These are phyloP conservation scores for Linnemannia schmuckeri DNA, from an alignment of 192 early-diverging fungal genomes.

Conservation along the genomic window DNA sequence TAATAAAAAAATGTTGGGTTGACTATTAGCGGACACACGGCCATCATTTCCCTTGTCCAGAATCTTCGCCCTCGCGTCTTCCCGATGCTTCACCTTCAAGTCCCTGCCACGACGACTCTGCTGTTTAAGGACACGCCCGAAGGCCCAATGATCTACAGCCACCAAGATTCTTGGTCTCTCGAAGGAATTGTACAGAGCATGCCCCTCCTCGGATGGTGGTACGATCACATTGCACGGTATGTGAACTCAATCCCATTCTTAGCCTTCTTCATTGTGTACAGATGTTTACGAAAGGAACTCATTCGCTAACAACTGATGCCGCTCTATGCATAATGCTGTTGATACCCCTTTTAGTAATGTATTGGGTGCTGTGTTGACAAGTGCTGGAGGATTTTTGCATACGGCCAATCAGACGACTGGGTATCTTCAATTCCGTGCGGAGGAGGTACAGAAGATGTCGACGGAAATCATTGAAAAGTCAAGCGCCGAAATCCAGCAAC, in stretches of 20 bases:
- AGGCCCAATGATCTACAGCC: conserved; percentile 64
- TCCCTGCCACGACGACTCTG: conserved; percentile 67
- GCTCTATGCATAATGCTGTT: neutral
- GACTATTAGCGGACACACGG: conserved; percentile 57
- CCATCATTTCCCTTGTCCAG: conserved; percentile 65
- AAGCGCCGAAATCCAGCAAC: conserved; percentile 36
- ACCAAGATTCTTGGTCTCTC: conserved; percentile 72
- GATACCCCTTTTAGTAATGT: conserved; percentile 30
- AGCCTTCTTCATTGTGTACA: neutral
- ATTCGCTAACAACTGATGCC: neutral
- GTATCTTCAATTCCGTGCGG: conserved; percentile 48
- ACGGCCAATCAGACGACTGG: conserved; percentile 59
- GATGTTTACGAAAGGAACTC: neutral
- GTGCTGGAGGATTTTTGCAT: conserved; percentile 64
- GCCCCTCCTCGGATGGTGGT: conserved; percentile 70
- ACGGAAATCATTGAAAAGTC: conserved; percentile 54
- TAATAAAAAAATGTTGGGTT: neutral
- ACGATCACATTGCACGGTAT: conserved; percentile 65
- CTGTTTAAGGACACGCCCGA: conserved; percentile 61
- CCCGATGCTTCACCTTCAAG: conserved; percentile 60
- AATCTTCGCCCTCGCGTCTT: conserved; percentile 65
- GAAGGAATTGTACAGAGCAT: conserved; percentile 68
- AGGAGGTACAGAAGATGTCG: conserved; percentile 53
- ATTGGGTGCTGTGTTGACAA: conserved; percentile 61
- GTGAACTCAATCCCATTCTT: neutral